Evolutionary conservation across 2,329 filamentous ascomycete genomes (phyloP), one percentile per base, ranked within the genome.

Genomic region (Ceratocystis colombiana): DNA sequence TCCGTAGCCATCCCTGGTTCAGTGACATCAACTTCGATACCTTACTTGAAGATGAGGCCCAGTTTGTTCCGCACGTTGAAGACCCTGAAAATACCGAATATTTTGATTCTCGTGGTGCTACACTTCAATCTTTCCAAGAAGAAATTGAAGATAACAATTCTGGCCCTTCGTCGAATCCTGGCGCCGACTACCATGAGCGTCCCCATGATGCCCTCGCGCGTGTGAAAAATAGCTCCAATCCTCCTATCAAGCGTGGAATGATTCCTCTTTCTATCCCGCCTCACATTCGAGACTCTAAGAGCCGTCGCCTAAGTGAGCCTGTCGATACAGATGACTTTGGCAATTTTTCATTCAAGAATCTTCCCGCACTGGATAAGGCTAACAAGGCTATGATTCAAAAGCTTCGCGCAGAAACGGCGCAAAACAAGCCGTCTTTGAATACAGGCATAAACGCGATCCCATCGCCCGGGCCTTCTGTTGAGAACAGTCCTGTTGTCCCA

Each of bases 351-450:
- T 99, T 96, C 80, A 99, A 99, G 78, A 99, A 99, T 71, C 78
- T 99, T 62, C 92, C 93, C 0, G 93, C 97, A 22, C 80, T 99
- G 20, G 94, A 97, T 72, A 97, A 96, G 75, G 94, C 94, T 65
- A 99, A 99, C 76, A 99, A 99, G 74, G 94, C 99, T 72, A 91
- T 97, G 37, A 96, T 99, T 41, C 92, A 97, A 72, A 97, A 97
- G 74, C 80, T 99, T 67, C 87, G 92, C 10, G 90, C 92, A 25
- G 92, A 97, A 75, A 92, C 94, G 2, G 82, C 96, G 77, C 91
- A 84, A 70, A 83, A 75, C 72, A 86, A 86, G 71, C 76, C 77
- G 44, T 74, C 77, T 4, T 73, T 75, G 3, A 82, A 78, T 67
- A 78, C 80, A 1, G 77, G 78, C 63, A 77, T 71, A 5, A 68